Percentiles rank a stretch among this genome's conserved stretches.
These are phyloP conservation scores for Xylaria sp. DNA, from an alignment of 2,329 filamentous ascomycete species.

Conservation along the genomic window DNA sequence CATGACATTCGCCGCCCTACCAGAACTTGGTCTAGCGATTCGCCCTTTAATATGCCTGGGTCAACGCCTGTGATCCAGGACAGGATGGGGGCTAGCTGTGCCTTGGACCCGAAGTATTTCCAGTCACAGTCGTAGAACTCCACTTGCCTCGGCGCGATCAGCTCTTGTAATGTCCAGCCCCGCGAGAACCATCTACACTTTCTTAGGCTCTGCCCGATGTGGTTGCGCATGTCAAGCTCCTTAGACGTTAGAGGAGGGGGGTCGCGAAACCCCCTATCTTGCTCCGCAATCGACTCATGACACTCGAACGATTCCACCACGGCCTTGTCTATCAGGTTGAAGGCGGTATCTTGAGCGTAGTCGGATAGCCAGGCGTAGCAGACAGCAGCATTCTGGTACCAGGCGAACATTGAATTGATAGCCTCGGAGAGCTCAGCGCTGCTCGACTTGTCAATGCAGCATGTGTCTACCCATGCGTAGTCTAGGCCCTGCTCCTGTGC, in stretches of 20 bases:
- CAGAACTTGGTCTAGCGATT: conserved; percentile 34
- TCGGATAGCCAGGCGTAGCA: conserved; percentile 41
- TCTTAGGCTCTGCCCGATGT: conserved; percentile 31
- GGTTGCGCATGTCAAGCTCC: conserved; percentile 37
- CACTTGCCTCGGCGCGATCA: conserved; percentile 40
- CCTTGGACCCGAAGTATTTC: conserved; percentile 39
- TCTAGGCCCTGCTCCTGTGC: conserved; percentile 33
- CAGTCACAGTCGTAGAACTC: conserved; percentile 41
- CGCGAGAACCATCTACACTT: conserved; percentile 39
- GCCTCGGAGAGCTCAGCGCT: conserved; percentile 42
- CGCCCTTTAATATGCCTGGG: conserved; percentile 35
- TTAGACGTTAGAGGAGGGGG: conserved; percentile 27
- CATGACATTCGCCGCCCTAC: conserved; percentile 43
- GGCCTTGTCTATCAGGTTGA: conserved; percentile 27
- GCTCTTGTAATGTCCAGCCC: conserved; percentile 43
- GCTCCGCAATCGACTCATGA: conserved; percentile 30
- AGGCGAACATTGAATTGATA: conserved; percentile 43
- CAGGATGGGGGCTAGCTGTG: conserved; percentile 34
- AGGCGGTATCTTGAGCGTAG: conserved; percentile 24
- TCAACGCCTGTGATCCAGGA: conserved; percentile 40
- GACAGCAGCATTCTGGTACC: conserved; percentile 36
- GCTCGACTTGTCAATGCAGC: conserved; percentile 43
- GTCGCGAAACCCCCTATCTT: conserved; percentile 31
- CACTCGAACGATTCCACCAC: conserved; percentile 35
- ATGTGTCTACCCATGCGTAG: conserved; percentile 43